Percentiles rank a stretch among this genome's conserved stretches.
phyloP scores from a whole-genome alignment of 2,329 filamentous ascomycete species.

The Hypoxylon rubiginosum region DNA sequence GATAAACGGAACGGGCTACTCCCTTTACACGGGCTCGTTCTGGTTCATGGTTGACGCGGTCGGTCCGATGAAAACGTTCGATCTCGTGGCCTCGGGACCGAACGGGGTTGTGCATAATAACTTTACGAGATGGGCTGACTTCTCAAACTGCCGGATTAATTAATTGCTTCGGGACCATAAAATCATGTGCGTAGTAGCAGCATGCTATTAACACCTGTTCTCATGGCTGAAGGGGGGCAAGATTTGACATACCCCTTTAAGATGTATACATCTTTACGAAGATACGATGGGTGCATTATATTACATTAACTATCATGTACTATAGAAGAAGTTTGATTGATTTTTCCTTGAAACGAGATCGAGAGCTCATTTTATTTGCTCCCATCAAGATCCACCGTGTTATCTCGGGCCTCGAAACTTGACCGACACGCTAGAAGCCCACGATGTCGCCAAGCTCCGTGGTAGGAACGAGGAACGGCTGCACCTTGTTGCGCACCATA shows the following conservation, averaged over 20 bases:
- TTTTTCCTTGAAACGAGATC: not conserved
- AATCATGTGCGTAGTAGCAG: too few relatives aligned
- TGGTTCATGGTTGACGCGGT: constrained; percentile 4
- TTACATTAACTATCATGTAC: not conserved
- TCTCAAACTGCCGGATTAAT: not conserved
- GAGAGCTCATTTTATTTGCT: not conserved
- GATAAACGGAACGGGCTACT: constrained; percentile 1
- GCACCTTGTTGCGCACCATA: constrained; percentile 45
- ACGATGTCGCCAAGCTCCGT: constrained; percentile 50
- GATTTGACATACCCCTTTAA: too few relatives aligned
- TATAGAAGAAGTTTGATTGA: not conserved
- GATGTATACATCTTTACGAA: too few relatives aligned
- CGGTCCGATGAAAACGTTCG: constrained; percentile 18
- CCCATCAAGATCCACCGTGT: too few relatives aligned
- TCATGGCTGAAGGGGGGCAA: too few relatives aligned
- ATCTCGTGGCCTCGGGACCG: constrained; percentile 6
- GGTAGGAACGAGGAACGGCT: constrained; percentile 49
- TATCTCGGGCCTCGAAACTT: not conserved
- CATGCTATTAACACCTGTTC: too few relatives aligned
- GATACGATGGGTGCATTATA: too few relatives aligned
- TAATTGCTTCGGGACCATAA: not conserved
- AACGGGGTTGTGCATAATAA: constrained; percentile 4
- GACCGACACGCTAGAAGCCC: not conserved
- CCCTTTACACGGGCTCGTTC: constrained; percentile 5
- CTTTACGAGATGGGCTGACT: constrained; percentile 19